These are phyloP conservation scores for Xylaria cubensis DNA, from an alignment of 495 filamentous ascomycete genomes.

Conservation along the genomic window DNA sequence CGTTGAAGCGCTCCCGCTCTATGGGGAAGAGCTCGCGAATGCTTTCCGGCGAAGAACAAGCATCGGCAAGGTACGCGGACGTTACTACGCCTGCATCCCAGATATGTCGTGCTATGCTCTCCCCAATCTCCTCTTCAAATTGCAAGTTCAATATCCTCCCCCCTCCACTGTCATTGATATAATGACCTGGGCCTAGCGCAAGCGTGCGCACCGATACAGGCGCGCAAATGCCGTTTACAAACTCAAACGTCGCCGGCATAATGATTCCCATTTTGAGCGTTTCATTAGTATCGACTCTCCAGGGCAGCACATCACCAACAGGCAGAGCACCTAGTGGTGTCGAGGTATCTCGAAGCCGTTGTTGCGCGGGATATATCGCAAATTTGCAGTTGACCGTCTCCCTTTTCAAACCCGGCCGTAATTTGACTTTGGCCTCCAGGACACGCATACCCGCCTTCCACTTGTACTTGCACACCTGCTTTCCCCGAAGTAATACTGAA, in stretches of 20 bases:
- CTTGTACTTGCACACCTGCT: constrained; percentile 13
- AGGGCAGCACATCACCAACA: constrained; percentile 41
- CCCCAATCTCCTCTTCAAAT: constrained; percentile 90
- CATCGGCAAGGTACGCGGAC: constrained; percentile 45
- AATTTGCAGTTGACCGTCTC: constrained; percentile 41
- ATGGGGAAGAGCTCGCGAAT: constrained; percentile 24
- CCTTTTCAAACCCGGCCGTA: constrained; percentile 33
- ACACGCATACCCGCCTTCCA: constrained; percentile 53
- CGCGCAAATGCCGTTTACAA: constrained; percentile 32
- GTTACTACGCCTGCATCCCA: constrained; percentile 70
- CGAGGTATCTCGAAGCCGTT: constrained; percentile 14
- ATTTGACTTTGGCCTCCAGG: constrained; percentile 46
- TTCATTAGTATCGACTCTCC: constrained; percentile 21
- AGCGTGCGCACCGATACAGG: constrained; percentile 49
- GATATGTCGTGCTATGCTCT: constrained; percentile 93
- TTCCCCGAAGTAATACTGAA: not conserved
- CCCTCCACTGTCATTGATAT: constrained; percentile 34
- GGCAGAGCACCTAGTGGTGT: constrained; percentile 36
- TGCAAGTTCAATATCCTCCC: constrained; percentile 21
- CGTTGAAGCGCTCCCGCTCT: constrained; percentile 50
- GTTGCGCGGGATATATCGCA: constrained; percentile 45
- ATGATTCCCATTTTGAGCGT: constrained; percentile 39
- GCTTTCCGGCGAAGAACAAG: constrained; percentile 28
- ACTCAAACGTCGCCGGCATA: constrained; percentile 47
- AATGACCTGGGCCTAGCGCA: constrained; percentile 27